phyloP scores from a whole-genome alignment of 768 basidiomycete species.

The Amanita molliuscula region DNA sequence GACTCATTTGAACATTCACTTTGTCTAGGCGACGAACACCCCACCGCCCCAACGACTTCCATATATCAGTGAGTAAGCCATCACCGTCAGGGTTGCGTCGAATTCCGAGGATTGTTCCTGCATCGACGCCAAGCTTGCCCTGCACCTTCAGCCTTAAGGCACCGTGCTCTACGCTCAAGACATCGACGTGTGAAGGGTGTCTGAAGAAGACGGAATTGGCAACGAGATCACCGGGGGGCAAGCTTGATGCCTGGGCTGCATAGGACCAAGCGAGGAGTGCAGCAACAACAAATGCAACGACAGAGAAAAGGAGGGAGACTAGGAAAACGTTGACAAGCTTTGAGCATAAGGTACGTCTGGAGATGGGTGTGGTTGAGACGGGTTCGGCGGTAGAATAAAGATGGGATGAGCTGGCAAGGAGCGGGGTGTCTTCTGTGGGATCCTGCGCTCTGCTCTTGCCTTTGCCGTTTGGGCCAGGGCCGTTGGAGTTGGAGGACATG shows the following conservation, averaged over 20 bases:
- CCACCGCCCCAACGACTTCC: slow-evolving; percentile 64
- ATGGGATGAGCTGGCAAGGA: slow-evolving; percentile 30
- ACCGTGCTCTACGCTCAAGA: slow-evolving; percentile 46
- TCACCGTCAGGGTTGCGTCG: slow-evolving; percentile 33
- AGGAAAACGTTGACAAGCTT: slow-evolving; percentile 43
- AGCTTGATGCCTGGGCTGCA: slow-evolving; percentile 39
- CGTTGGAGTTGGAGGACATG: neutral
- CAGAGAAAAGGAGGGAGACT: slow-evolving; percentile 39
- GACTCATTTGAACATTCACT: slow-evolving; percentile 45
- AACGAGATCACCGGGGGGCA: slow-evolving; percentile 51
- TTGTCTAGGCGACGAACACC: slow-evolving; percentile 45
- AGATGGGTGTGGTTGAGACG: slow-evolving; percentile 13
- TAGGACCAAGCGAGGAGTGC: slow-evolving; percentile 58
- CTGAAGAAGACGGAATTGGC: slow-evolving; percentile 41
- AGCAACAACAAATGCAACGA: slow-evolving; percentile 32
- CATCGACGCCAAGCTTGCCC: slow-evolving; percentile 57
- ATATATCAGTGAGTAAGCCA: slow-evolving; percentile 32
- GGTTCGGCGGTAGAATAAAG: slow-evolving; percentile 20
- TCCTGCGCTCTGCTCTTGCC: slow-evolving; percentile 44
- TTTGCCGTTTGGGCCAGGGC: slow-evolving; percentile 22
- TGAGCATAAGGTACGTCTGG: slow-evolving; percentile 22
- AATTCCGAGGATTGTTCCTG: slow-evolving; percentile 48
- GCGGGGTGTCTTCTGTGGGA: slow-evolving; percentile 43
- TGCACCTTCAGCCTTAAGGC: slow-evolving; percentile 50
- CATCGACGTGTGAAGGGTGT: slow-evolving; percentile 52